These are phyloP conservation scores for Aspergillus cristatus DNA, from an alignment of 495 filamentous ascomycete genomes.

Conservation along the genomic window DNA sequence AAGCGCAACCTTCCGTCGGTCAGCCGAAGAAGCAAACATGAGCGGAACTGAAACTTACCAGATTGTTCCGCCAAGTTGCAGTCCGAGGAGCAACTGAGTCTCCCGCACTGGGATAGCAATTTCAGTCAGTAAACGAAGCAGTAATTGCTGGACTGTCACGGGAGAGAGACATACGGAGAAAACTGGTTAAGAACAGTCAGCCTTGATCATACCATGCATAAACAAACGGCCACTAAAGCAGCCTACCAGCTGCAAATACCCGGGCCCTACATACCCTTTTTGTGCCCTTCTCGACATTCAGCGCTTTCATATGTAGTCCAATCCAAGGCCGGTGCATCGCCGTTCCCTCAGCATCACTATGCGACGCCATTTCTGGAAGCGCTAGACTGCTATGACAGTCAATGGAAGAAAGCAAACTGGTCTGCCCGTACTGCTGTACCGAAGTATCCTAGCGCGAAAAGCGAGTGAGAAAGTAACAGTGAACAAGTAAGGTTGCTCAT, in stretches of 20 bases:
- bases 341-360: slow-evolving; percentile 3
- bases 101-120: slow-evolving; percentile 13
- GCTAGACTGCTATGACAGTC: too few species aligned
- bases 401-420: too few species aligned
- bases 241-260: background rate
- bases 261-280: slow-evolving; percentile 20
- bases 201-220: too few species aligned
- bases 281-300: slow-evolving; percentile 28
- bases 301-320: slow-evolving; percentile 16
- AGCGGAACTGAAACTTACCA: slow-evolving; percentile 31
- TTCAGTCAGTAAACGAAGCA: slow-evolving; percentile 2
- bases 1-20: slow-evolving; percentile 35
- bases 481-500: slow-evolving; percentile 13
- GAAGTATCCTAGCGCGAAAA: too few species aligned
- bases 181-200: slow-evolving; percentile 6
- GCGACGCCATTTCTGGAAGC: slow-evolving; percentile 17
- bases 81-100: slow-evolving; percentile 21
- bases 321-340: slow-evolving; percentile 7
- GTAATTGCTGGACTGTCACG: slow-evolving; percentile 1
- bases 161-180: slow-evolving; percentile 10
- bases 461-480: too few species aligned
- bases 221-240: too few species aligned
- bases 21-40: background rate
- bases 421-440: too few species aligned
- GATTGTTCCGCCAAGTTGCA: slow-evolving; percentile 41